Evolutionary conservation across 495 filamentous ascomycete species (phyloP), one percentile per base, ranked within the genome.

Genomic region (Staphylotrichum longicolle): DNA sequence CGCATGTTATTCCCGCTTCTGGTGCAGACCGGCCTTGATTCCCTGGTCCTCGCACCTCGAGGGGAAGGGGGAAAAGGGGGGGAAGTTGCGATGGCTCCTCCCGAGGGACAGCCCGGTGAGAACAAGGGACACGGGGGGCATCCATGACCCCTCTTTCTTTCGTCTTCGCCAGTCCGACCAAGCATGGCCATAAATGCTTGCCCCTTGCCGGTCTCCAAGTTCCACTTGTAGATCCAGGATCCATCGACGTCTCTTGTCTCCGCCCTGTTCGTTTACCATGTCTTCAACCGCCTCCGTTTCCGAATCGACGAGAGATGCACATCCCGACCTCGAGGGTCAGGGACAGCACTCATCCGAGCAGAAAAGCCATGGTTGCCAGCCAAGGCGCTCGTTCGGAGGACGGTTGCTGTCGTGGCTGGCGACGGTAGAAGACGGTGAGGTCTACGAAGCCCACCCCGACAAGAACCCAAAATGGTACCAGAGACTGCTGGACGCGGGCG

Each of bases 401-500:
- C 37, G 37, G 37, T 44, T 66, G n/a, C 42, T 62, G 5, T 65
- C 71, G 1, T 45, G 66, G 3, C 66, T 74, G 5, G 20, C 62
- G 20, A 27, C 20, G 11, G 67, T 72, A 33, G 51, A 71, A 48
- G 71, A 74, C 11, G 74, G 71, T 7, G 68, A 71, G 32, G 72
- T 71, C 41, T 72, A 75, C 62, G 63, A 74, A 46, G 27, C 47
- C n/a, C 56, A 70, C 6, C 54, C 63, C n/a, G 68, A 71, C 53
- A 65, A 66, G 50, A 65, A 75, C 42, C 63, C 72, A 44, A 66
- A 48, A 62, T 76, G 74, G 74, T 75, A 76, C 54, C 72, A 68
- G 46, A 65, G 67, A 60, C 42, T 81, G 63, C 63, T 86, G 69
- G 68, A 85, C 72, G 64, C 77, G 73, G 55, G 74, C 9, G 65